phyloP scores from a whole-genome alignment of 202 grass and related monocot genomes.

The Panicum virgatum region DNA sequence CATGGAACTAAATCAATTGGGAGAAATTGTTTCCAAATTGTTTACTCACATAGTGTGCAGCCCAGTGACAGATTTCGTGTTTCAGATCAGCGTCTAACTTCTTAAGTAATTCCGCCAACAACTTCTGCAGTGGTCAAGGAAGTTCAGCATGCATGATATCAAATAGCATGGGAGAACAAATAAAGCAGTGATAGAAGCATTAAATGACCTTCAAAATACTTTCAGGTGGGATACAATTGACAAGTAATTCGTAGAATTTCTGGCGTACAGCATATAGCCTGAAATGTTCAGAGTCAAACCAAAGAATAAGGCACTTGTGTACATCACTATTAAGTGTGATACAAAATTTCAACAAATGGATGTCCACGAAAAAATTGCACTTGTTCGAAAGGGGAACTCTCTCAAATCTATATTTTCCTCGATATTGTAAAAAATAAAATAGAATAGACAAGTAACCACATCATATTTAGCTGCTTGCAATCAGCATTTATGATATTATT shows the following conservation, averaged over 20 bases:
- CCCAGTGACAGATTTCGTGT: conserved; percentile 97
- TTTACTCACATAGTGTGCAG: conserved; percentile 92
- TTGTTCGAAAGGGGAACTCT: neutral
- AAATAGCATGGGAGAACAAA: neutral
- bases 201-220: conserved; percentile 85
- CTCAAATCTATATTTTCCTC: conserved; percentile 3
- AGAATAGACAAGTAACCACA: neutral
- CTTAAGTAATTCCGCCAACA: conserved; percentile 85
- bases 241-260: conserved; percentile 97
- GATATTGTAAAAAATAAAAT: neutral
- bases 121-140: conserved; percentile 59
- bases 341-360: neutral
- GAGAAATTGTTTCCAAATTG: neutral
- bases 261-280: conserved; percentile 90
- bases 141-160: conserved; percentile 15
- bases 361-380: neutral
- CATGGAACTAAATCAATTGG: neutral
- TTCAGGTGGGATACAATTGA: conserved; percentile 98
- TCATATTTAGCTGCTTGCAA: neutral
- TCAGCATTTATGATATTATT: neutral
- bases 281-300: conserved; percentile 32
- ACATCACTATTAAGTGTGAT: neutral
- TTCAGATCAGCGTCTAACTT: conserved; percentile 96
- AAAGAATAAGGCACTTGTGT: neutral
- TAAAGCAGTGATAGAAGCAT: conserved; percentile 17